Percentiles rank a stretch among this genome's conserved stretches.
These are phyloP conservation scores for Moesziomyces antarcticus DNA, from an alignment of 1,284 basidiomycete species.

Conservation along the genomic window DNA sequence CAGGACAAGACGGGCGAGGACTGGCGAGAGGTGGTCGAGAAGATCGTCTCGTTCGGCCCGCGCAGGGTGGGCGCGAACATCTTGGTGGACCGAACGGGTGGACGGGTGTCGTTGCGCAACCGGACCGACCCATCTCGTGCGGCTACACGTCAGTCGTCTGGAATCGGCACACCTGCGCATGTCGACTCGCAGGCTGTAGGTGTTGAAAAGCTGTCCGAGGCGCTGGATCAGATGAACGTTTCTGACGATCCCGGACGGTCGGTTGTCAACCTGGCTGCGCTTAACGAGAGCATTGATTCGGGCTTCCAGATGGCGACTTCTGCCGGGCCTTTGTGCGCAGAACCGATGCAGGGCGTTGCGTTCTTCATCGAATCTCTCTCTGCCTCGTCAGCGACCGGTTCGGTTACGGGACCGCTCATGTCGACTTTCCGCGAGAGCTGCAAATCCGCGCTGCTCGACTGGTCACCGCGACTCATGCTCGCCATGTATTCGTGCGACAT, in stretches of 20 bases:
- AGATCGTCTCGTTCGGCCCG: constrained; percentile 92
- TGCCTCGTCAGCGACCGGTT: constrained; percentile 70
- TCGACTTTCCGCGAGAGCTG: constrained; percentile 89
- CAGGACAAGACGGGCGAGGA: constrained; percentile 77
- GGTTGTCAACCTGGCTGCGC: constrained; percentile 25
- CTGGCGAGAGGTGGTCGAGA: constrained; percentile 80
- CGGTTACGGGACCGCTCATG: constrained; percentile 88
- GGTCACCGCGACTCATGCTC: constrained; percentile 95
- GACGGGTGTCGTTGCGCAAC: constrained; percentile 17
- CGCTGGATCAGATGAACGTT: constrained; percentile 24
- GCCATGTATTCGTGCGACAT: constrained; percentile 99
- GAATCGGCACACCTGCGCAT: constrained; percentile 28
- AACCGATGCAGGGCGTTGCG: constrained; percentile 92
- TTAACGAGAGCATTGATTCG: constrained; percentile 76
- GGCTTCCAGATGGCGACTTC: constrained; percentile 95
- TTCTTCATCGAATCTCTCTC: constrained; percentile 84
- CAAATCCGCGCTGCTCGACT: constrained; percentile 87
- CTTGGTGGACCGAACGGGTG: constrained; percentile 75
- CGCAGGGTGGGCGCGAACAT: constrained; percentile 86
- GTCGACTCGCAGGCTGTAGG: not conserved
- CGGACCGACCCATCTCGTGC: constrained; percentile 35
- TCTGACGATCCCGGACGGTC: constrained; percentile 6
- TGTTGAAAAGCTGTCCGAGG: constrained; percentile 24
- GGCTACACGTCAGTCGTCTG: constrained; percentile 21
- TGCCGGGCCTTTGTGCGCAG: constrained; percentile 92